phyloP scores from a whole-genome alignment of 2,329 filamentous ascomycete species.

The Fusarium verrucosum region DNA sequence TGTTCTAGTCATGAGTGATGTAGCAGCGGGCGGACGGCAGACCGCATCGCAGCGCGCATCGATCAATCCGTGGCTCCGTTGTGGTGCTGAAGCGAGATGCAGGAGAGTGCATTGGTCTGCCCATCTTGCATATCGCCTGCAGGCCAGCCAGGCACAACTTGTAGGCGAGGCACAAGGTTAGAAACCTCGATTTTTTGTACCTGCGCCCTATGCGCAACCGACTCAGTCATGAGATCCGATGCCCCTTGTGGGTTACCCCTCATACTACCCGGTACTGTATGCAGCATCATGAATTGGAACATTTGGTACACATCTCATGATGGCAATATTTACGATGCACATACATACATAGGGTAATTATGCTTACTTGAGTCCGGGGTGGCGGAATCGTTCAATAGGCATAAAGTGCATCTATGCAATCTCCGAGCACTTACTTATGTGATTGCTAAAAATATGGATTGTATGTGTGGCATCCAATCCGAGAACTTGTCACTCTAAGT shows the following conservation, averaged over 20 bases:
- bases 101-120: slow-evolving; percentile 38
- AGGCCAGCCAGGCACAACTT: slow-evolving; percentile 39
- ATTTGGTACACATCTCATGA: slow-evolving; percentile 5
- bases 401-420: background rate
- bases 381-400: background rate
- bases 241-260: background rate
- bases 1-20: too few relatives aligned
- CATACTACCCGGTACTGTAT: slow-evolving; percentile 22
- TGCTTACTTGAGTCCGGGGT: background rate
- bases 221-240: background rate
- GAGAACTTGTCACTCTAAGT: slow-evolving; percentile 14
- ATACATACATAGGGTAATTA: background rate
- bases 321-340: background rate
- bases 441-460: slow-evolving; percentile 12
- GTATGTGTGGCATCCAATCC: slow-evolving; percentile 37
- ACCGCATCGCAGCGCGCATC: slow-evolving; percentile 16
- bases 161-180: slow-evolving; percentile 29
- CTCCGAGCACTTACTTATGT: background rate
- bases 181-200: slow-evolving; percentile 24
- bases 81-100: slow-evolving; percentile 42
- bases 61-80: slow-evolving; percentile 25
- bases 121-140: slow-evolving; percentile 36
- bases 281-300: background rate
- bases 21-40: slow-evolving; percentile 3
- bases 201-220: slow-evolving; percentile 23